Percentiles rank a stretch among this genome's conserved stretches.
Evolutionary conservation across 805 yeast genomes (phyloP).

Genomic region (Suhomyces vadensis): DNA sequence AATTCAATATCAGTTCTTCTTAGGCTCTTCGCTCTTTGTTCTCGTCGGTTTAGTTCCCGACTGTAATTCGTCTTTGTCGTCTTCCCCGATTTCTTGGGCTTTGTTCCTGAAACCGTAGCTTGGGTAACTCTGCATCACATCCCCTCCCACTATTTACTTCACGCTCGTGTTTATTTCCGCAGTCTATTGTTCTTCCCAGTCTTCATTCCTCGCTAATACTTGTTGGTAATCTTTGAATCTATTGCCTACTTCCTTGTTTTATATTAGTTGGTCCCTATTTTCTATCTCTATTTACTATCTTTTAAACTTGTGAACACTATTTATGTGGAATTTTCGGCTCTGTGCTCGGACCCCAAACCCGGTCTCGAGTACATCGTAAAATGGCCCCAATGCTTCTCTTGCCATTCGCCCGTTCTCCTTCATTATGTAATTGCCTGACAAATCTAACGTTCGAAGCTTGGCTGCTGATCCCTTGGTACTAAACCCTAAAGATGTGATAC

Average conservation of each 20-base stretch:
- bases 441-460: conserved; percentile 18
- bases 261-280: background rate
- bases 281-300: background rate
- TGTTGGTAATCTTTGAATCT: too few species aligned
- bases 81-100: too few species aligned
- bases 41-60: too few species aligned
- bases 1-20: too few species aligned
- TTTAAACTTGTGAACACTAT: conserved; percentile 12
- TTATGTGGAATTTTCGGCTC: conserved; percentile 26
- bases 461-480: conserved; percentile 1
- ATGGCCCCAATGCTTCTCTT: conserved; percentile 17
- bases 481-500: conserved; percentile 5
- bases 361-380: conserved; percentile 24
- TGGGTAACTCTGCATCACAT: too few species aligned
- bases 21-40: too few species aligned
- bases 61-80: too few species aligned
- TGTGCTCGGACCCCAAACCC: conserved; percentile 21
- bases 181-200: too few species aligned
- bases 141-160: too few species aligned
- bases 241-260: background rate
- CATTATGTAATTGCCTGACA: conserved; percentile 21
- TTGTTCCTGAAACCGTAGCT: too few species aligned
- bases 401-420: conserved; percentile 11
- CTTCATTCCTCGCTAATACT: too few species aligned
- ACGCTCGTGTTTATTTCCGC: too few species aligned